Evolutionary conservation across 768 basidiomycete genomes (phyloP), one percentile per base, ranked within the genome.

Genomic region (Cystobasidium tubakii): DNA sequence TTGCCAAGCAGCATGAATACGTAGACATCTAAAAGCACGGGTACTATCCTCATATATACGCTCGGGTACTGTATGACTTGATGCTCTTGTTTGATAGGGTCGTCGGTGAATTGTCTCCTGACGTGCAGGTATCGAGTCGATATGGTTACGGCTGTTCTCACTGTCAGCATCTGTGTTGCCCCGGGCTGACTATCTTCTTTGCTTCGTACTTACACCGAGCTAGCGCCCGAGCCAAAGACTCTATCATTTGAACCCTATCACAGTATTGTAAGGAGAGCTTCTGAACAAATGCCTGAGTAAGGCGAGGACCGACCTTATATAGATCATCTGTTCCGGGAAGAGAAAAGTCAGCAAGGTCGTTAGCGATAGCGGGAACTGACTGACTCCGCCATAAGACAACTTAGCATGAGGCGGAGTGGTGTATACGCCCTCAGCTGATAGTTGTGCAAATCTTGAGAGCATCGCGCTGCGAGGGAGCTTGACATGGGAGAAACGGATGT

Each of bases 1-100:
- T 84, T 82, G 4, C 89, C 89, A 12, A 90, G 82, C 44, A 83
- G 82, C 25, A 89, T 85, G 79, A 87, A 89, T 23, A 88, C 88
- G 77, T 88, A 89, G 3, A 88, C 85, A 65, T 85, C 86, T 0
- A 88, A 85, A 4, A 91, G 83, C 57, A 88, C 84, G 7, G 89
- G 90, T 7, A 91, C 82, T 10, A 91, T 85, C 1, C 90, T 87
- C 77, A 87, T 86, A 78, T 90, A 86, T 1, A 88, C 84, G 1
- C 88, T 87, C n/a, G 89, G 89, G 76, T 90, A 89, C 1, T 81
- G 82, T 79, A 91, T 88, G 12, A 87, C 85, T 81, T 88, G 89
- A 1, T 82, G 84, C 77, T 90, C 90, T 84, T 31, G 78, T 78
- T 78, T 84, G 83, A 62, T 39, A 3, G 76, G 62, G 0, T 73